phyloP scores from a whole-genome alignment of 2,329 filamentous ascomycete species.

The Keithomyces neogunnii region DNA sequence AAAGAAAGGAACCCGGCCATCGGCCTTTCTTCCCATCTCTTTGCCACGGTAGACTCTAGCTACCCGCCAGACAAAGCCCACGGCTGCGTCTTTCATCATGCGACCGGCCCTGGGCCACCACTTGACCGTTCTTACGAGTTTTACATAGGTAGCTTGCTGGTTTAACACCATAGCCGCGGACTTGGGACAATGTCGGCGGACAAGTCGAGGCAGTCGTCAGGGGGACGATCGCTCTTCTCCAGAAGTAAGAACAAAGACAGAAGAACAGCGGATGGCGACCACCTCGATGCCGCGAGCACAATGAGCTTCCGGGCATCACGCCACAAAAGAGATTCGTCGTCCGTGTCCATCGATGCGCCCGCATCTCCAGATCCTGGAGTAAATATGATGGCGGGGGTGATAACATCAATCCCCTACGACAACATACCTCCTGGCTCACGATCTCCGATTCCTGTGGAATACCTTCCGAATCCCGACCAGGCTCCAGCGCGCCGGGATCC shows the following conservation, averaged over 20 bases:
- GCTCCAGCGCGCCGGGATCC: constrained; percentile 58
- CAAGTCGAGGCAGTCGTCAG: constrained; percentile 74
- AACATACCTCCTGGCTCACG: constrained; percentile 54
- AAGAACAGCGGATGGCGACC: constrained; percentile 51
- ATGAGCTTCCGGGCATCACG: constrained; percentile 63
- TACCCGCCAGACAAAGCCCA: constrained; percentile 7
- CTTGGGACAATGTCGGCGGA: constrained; percentile 51
- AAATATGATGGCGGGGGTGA: constrained; percentile 70
- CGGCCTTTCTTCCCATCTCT: neutral
- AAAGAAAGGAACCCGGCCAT: neutral
- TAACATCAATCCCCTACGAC: constrained; percentile 85
- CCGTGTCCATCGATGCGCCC: constrained; percentile 62
- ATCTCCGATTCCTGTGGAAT: constrained; percentile 65
- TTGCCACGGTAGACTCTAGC: constrained; percentile 2
- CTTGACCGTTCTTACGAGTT: constrained; percentile 23
- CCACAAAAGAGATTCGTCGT: constrained; percentile 65
- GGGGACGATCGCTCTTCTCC: constrained; percentile 75
- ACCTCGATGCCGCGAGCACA: constrained; percentile 51
- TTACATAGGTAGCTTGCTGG: constrained; percentile 15
- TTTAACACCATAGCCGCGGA: neutral
- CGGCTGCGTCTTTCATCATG: constrained; percentile 23
- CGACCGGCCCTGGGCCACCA: constrained; percentile 30
- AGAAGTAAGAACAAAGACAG: constrained; percentile 73
- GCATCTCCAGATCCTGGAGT: constrained; percentile 56
- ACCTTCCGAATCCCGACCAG: constrained; percentile 60